Evolutionary conservation across 1,284 basidiomycete species (phyloP), one percentile per base, ranked within the genome.

Genomic region (Ceratobasidium sp.): DNA sequence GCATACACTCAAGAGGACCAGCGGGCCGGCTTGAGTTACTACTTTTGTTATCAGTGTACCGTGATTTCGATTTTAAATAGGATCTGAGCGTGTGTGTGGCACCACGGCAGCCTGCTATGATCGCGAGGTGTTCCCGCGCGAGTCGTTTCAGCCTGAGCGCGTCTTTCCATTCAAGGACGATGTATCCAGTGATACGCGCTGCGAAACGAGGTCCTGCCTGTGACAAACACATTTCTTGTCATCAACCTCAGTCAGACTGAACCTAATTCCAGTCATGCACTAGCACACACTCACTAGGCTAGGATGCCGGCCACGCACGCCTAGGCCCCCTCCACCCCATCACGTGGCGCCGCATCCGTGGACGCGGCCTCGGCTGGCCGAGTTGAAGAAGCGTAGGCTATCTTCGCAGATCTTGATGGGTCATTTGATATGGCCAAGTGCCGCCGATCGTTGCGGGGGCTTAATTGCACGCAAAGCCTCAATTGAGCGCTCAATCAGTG

Each of bases 1-100:
- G 32, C 71, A 74, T 49, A 74, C 46, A 17, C 19, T 74, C 44
- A 52, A 34, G 46, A 59, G 69, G 43, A 71, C 69, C 40, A 61
- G 69, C 43, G 37, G 44, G 29, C 13, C 66, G n/a, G 49, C 49
- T 13, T 52, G 29, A 34, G 13, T 8, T 9, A 34, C 7, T 15
- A 9, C 46, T 22, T 67, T 25, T 8, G 37, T 37, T 59, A 13
- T 8, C 15, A 59, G 56, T 59, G n/a, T 59, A 34, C 56, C 56
- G 32, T 32, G 32, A 34, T 11, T 19, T 59, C 56, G 56, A 9
- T 59, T 34, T 29, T 59, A 59, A 34, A 34, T 59, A 13, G 3
- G 34, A 32, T 59, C 29, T 34, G n/a, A 25, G 9, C 4, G 19
- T 22, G 13, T 49, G 46, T n/a, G n/a, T 59, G 32, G 29, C 29